These are phyloP conservation scores for Stagonosporopsis rhizophila DNA, from an alignment of 2,329 filamentous ascomycete species.

Conservation along the genomic window DNA sequence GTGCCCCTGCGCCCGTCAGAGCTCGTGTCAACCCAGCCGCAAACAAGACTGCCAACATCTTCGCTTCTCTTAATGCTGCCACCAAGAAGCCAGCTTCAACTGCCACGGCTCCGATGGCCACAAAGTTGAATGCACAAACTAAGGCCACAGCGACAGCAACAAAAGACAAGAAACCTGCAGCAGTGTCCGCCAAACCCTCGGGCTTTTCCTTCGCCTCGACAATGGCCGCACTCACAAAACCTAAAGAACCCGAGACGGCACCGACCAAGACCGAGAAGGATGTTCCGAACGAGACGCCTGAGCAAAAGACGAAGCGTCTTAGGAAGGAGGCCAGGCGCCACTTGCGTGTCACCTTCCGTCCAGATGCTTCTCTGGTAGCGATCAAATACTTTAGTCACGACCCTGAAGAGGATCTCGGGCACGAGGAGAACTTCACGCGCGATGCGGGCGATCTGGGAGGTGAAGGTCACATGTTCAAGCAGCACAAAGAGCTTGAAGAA, in stretches of 20 bases:
- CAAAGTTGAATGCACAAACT: slow-evolving; percentile 31
- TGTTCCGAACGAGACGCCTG: slow-evolving; percentile 67
- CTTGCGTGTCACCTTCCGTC: slow-evolving; percentile 74
- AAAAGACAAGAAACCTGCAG: slow-evolving; percentile 41
- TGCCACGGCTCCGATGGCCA: slow-evolving; percentile 27
- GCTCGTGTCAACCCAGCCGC: slow-evolving; percentile 46
- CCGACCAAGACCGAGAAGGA: slow-evolving; percentile 60
- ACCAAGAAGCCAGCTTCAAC: slow-evolving; percentile 51
- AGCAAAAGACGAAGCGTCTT: slow-evolving; percentile 71
- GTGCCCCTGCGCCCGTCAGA: slow-evolving; percentile 37
- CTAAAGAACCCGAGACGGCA: slow-evolving; percentile 60
- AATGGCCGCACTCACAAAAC: slow-evolving; percentile 57
- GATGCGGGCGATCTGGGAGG: slow-evolving; percentile 76
- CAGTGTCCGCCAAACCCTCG: slow-evolving; percentile 37
- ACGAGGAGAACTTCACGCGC: slow-evolving; percentile 71
- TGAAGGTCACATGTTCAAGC: slow-evolving; percentile 63
- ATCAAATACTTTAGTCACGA: slow-evolving; percentile 76
- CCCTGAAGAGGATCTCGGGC: slow-evolving; percentile 72
- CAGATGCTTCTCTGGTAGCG: slow-evolving; percentile 70
- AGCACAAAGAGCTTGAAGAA: slow-evolving; percentile 70
- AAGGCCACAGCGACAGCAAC: slow-evolving; percentile 33
- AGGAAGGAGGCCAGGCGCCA: slow-evolving; percentile 76
- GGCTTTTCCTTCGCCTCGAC: slow-evolving; percentile 50
- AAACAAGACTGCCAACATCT: slow-evolving; percentile 56
- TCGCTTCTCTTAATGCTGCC: slow-evolving; percentile 55